A percentile compares a stretch with the other conserved stretches of the same genome.
Conservation (phyloP, 768 basidiomycete genomes). For the Dentipellis fragilis region DNA sequence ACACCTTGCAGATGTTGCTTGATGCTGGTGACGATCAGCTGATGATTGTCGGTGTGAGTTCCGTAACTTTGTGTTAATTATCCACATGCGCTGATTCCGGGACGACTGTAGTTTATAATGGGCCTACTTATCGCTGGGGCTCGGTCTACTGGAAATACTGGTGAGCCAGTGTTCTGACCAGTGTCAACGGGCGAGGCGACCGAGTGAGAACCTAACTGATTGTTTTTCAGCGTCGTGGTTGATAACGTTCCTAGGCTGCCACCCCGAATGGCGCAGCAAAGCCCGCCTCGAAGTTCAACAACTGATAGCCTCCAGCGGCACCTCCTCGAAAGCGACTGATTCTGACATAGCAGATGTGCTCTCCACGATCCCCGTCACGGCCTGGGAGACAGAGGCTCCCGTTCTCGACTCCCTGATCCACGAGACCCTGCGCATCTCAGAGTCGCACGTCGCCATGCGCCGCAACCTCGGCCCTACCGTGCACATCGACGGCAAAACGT, state of each 20-base stretch:
- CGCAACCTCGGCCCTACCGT: slow-evolving; percentile 66
- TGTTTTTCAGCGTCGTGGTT: slow-evolving; percentile 55
- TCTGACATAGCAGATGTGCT: slow-evolving; percentile 34
- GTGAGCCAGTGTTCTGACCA: slow-evolving; percentile 17
- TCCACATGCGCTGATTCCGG: slow-evolving; percentile 5
- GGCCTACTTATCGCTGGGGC: slow-evolving; percentile 71
- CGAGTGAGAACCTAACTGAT: background rate
- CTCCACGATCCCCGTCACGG: slow-evolving; percentile 32
- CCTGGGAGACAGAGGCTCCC: slow-evolving; percentile 64
- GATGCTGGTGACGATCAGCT: slow-evolving; percentile 61
- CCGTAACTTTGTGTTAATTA: background rate
- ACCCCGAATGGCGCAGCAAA: slow-evolving; percentile 53
- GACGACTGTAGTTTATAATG: slow-evolving; percentile 58
- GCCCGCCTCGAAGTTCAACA: slow-evolving; percentile 51
- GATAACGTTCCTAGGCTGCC: slow-evolving; percentile 58
- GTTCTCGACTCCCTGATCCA: slow-evolving; percentile 63
- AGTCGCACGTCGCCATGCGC: slow-evolving; percentile 75
- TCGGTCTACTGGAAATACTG: slow-evolving; percentile 68
- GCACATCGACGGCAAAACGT: slow-evolving; percentile 55
- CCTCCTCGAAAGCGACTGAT: slow-evolving; percentile 23
- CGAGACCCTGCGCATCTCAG: slow-evolving; percentile 69
- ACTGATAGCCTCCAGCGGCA: slow-evolving; percentile 26
- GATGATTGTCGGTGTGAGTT: slow-evolving; percentile 57
- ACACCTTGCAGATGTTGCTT: slow-evolving; percentile 66
- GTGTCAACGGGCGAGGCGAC: background rate